Evolutionary conservation across 2,329 filamentous ascomycete genomes (phyloP), one percentile per base, ranked within the genome.

Genomic region (Aspergillus niger): DNA sequence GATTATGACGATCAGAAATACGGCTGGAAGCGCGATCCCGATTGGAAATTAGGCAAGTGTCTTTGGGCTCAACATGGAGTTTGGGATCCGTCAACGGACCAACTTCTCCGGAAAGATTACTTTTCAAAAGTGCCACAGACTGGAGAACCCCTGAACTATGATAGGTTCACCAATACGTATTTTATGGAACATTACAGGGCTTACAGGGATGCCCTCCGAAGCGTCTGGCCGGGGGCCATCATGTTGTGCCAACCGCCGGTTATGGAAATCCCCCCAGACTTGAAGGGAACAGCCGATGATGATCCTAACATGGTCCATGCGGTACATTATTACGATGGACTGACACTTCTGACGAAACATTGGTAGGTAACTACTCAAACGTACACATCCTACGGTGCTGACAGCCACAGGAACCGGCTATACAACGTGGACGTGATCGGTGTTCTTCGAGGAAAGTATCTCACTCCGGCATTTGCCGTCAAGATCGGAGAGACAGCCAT

Each of bases 381-480:
- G 5, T 41, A 11, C 6, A 10, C 17, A 17, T n/a, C 3, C 5
- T 36, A 28, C 20, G 28, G 64, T 69, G 15, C 66, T 70, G 38
- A 72, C 56, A 32, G 15, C 51, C 48, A 11, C 28, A 85, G 83
- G 83, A 99, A 98, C 73, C 90, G 93, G 41, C 88, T 90, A 15
- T 99, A 95, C 90, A 99, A 99, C 68, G 90, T 99, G 7, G 95
- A 99, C 73, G 91, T 99, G 4, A 87, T 99, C 54, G 95, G 95
- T 2, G 86, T 99, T 13, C 81, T 99, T 47, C 89, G 95, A 49
- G 95, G 95, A 11, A 89, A 89, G 65, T 99, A 99, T 72, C 82
- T 91, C 66, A 90, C 89, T 22, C 95, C 95, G 11, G 91, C 91
- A 0, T 94, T 99, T 72, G 95, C 92, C 3, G 89, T 99, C 74